Conservation (phyloP, 176 grass and related monocot species). For the Alloteropsis semialata region DNA sequence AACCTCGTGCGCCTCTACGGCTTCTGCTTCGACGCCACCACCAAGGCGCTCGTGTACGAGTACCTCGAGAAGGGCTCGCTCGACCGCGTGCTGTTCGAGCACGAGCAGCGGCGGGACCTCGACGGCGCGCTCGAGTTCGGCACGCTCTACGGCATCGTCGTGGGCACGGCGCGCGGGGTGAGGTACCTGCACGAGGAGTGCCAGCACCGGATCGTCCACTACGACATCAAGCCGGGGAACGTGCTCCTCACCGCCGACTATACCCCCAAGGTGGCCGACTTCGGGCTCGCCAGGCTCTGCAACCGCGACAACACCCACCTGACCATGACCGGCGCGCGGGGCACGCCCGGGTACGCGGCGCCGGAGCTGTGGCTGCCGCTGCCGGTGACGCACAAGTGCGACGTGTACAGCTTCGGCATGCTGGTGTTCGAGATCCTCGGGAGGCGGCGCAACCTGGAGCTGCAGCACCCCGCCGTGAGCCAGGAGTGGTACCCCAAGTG, state of each 20-base stretch:
- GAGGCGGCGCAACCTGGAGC: slow-evolving; percentile 54
- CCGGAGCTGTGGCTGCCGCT: slow-evolving; percentile 72
- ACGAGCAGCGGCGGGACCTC: background rate
- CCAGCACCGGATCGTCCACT: slow-evolving; percentile 60
- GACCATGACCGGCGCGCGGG: slow-evolving; percentile 50
- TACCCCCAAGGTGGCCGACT: slow-evolving; percentile 62
- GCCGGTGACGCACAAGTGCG: slow-evolving; percentile 68
- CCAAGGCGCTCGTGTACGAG: slow-evolving; percentile 74
- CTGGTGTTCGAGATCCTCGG: slow-evolving; percentile 67
- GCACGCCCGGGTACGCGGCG: slow-evolving; percentile 65
- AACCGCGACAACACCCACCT: slow-evolving; percentile 56
- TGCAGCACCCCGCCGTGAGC: slow-evolving; percentile 36
- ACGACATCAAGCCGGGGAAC: slow-evolving; percentile 82
- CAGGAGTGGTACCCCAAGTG: slow-evolving; percentile 67
- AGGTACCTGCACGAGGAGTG: slow-evolving; percentile 78
- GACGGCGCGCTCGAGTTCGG: background rate
- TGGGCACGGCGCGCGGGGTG: slow-evolving; percentile 52
- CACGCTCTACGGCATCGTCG: slow-evolving; percentile 43
- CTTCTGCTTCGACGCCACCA: slow-evolving; percentile 26
- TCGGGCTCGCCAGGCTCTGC: slow-evolving; percentile 62
- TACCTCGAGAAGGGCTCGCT: slow-evolving; percentile 60
- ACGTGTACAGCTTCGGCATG: slow-evolving; percentile 80
- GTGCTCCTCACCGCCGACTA: slow-evolving; percentile 42
- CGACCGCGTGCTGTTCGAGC: slow-evolving; percentile 40
- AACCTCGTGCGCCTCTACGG: slow-evolving; percentile 73